A percentile compares a stretch with the other conserved stretches of the same genome.
Evolutionary conservation across 2,329 filamentous ascomycete species (phyloP).

Genomic region (Ilyonectria destructans): DNA sequence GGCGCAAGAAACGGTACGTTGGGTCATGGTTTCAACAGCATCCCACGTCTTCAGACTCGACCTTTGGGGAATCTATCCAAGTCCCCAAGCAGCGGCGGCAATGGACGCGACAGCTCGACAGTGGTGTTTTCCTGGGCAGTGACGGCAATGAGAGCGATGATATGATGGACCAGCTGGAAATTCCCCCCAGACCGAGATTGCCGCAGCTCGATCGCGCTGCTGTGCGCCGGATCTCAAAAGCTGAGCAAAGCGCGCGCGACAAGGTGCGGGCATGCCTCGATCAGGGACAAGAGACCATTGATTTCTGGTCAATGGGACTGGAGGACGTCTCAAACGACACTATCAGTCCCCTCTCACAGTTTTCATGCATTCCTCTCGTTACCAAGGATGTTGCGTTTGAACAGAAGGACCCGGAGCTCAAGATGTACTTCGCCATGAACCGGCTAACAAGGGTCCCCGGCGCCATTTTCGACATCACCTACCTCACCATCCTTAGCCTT

Average conservation of each 20-base stretch:
- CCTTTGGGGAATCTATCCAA: constrained; percentile 59
- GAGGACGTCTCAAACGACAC: constrained; percentile 70
- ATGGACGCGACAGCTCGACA: constrained; percentile 75
- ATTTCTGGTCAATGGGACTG: constrained; percentile 73
- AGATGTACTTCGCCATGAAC: constrained; percentile 76
- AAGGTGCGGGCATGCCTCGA: constrained; percentile 72
- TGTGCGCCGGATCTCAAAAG: constrained; percentile 53
- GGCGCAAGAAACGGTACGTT: constrained; percentile 74
- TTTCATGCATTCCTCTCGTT: constrained; percentile 70
- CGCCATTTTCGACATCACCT: constrained; percentile 73
- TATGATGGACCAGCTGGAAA: constrained; percentile 52
- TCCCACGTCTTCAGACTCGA: constrained; percentile 66
- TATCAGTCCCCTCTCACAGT: constrained; percentile 70
- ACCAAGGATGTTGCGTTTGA: constrained; percentile 73
- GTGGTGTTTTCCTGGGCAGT: constrained; percentile 79
- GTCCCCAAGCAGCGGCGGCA: constrained; percentile 64
- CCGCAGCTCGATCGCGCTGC: constrained; percentile 56
- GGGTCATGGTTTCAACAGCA: constrained; percentile 80
- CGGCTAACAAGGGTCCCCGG: constrained; percentile 69
- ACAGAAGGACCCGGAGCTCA: constrained; percentile 71
- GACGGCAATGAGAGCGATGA: constrained; percentile 68
- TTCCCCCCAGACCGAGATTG: constrained; percentile 55
- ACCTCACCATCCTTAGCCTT: constrained; percentile 77
- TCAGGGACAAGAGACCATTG: constrained; percentile 71
- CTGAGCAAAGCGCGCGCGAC: constrained; percentile 63